Base-by-base conservation (phyloP, 129 eudicot genomes). In the Dittrichia graveolens region DNA sequence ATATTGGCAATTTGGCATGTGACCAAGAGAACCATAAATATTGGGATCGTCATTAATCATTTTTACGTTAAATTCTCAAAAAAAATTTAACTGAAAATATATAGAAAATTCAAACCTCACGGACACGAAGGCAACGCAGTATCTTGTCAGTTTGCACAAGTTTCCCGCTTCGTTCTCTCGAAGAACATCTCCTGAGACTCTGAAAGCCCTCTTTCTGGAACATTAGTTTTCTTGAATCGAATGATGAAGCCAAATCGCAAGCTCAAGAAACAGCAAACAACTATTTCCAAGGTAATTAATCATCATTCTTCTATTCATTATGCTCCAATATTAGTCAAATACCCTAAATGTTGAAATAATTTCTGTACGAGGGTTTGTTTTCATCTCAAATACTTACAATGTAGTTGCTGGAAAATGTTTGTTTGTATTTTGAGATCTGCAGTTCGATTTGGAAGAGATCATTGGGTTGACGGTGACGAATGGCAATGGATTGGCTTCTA, bases 361-460 rank as follows among this genome's bases (percentile, higher is more conserved):
- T 19, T 19, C 11, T 38, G 18, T 48, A 35, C 35, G 46, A 11
- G 57, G 40, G 62, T 46, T 58, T 59, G n/a, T 16, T 16, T 58
- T 57, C 7, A 43, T 55, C 3, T 53, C 57, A 57, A n/a, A 31
- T 72, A 59, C 61, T 50, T 62, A 12, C 62, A 16, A 6, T 40
- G 42, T 31, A 40, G 34, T 53, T 52, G 53, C 31, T 5, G 49
- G 59, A 4, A 19, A 7, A 16, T 19, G 69, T 47, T 67, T 15
- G 37, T 55, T 73, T 53, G 49, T 58, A 43, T 73, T 70, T 67
- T 75, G 37, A 31, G 41, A 61, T 67, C 62, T 76, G 84, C 80
- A 89, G 96, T 67, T 89, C 43, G 70, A 79, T 61, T 82, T 86
- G 74, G 91, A 89, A 79, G 96, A 89, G 50, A 55, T 86, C 19